Evolutionary conservation across 176 grass and related monocot genomes (phyloP), one percentile per base, ranked within the genome.

Genomic region (Carex myosuroides): DNA sequence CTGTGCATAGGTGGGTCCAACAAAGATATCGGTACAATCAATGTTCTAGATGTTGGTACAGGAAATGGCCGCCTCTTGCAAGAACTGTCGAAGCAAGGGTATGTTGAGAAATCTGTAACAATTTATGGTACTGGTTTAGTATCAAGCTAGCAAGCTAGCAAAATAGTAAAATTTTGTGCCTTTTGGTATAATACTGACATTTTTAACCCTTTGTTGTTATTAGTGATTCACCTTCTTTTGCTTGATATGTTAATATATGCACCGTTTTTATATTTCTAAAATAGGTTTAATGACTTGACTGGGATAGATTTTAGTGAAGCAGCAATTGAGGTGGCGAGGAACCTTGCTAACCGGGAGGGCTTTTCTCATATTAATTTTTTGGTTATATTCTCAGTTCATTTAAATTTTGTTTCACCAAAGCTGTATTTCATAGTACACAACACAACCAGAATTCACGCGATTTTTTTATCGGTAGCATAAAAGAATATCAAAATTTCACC

Each of bases 11-110:
- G 41, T 84, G 70, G 67, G 57, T 81, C 70, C 21, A 54, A 80
- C 41, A 91, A 87, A 77, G 85, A 93, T 85, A 76, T 98, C 24
- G 85, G 82, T 3, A 88, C 86, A 80, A 90, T 89, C 80, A 86
- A 87, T 37, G 85, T 98, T 41, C 89, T 98, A 78, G 96, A 95
- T 81, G 87, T 98, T 1, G 96, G 96, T 63, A 93, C 91, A 32
- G 91, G 96, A 76, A 98, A 89, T 24, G 96, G 96, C 37, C 87
- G 86, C 56, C 91, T 98, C 62, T 70, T 93, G 83, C 92, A 95
- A 54, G 92, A 95, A 64, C 89, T 98, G 58, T 91, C 93, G 9
- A 98, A 98, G 73, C 96, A 95, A 86, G 96, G 96, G 96, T 98
- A 91, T 84, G 72, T 24, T 61, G 22, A 85, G 16, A 63, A 87